Percentiles rank a stretch among this genome's conserved stretches.
phyloP scores from a whole-genome alignment of 352 stramenopile species.

The Aphanomyces cochlioides region DNA sequence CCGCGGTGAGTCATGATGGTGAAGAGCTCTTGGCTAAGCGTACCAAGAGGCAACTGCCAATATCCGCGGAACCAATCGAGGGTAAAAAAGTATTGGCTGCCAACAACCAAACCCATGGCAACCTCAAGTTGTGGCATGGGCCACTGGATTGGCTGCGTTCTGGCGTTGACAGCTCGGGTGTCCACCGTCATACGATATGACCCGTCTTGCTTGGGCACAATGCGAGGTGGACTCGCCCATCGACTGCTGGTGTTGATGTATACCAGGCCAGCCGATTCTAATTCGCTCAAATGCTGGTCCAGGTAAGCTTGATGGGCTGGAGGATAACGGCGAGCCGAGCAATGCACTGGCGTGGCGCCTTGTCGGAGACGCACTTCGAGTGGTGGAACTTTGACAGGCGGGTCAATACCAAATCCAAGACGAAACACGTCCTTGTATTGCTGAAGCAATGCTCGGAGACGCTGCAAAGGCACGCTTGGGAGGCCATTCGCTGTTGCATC shows the following conservation, averaged over 20 bases:
- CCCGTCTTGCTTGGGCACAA: conserved; percentile 10
- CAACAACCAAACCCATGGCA: too few relatives aligned
- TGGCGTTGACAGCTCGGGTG: too few relatives aligned
- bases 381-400: conserved; percentile 11
- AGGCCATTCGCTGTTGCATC: not conserved
- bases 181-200: too few relatives aligned
- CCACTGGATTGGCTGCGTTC: too few relatives aligned
- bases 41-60: too few relatives aligned
- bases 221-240: conserved; percentile 13
- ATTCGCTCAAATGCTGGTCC: conserved; percentile 10
- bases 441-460: not conserved
- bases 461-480: not conserved
- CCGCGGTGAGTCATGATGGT: too few relatives aligned
- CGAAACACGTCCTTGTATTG: conserved; percentile 6
- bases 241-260: conserved; percentile 21
- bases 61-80: too few relatives aligned
- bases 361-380: conserved; percentile 12
- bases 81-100: too few relatives aligned
- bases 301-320: conserved; percentile 15
- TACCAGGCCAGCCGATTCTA: conserved; percentile 18
- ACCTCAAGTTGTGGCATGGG: too few relatives aligned
- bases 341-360: not conserved
- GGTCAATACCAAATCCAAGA: not conserved
- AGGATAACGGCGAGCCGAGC: conserved; percentile 29
- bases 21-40: too few relatives aligned